Percentiles rank a stretch among this genome's conserved stretches.
Conservation (phyloP, 2,329 filamentous ascomycete genomes). For the Phyllosticta paracitricarpa region DNA sequence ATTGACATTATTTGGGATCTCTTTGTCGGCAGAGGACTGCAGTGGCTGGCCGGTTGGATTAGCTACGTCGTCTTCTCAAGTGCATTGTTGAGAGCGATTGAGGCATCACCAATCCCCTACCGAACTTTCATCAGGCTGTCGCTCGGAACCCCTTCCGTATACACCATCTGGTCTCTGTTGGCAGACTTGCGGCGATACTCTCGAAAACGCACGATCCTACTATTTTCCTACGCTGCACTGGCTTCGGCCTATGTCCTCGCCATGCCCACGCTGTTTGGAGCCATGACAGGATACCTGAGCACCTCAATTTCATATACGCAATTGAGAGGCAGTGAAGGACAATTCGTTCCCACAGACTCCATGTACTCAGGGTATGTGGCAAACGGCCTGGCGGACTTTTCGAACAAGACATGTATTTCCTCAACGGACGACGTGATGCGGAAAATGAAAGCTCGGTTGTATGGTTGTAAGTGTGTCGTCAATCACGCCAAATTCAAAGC, state of each 20-base stretch:
- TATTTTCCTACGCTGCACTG: conserved; percentile 26
- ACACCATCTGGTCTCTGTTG: conserved; percentile 18
- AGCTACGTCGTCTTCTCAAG: conserved; percentile 26
- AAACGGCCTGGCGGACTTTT: neutral
- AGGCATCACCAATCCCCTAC: conserved; percentile 24
- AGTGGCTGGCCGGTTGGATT: conserved; percentile 20
- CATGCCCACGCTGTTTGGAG: conserved; percentile 24
- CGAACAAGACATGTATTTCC: neutral
- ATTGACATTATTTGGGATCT: conserved; percentile 30
- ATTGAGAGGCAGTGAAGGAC: neutral
- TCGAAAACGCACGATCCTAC: conserved; percentile 16
- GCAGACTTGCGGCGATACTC: conserved; percentile 18
- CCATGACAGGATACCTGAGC: conserved; percentile 30
- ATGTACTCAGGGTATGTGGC: neutral
- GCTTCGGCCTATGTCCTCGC: conserved; percentile 21
- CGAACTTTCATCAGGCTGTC: conserved; percentile 25
- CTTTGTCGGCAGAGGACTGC: conserved; percentile 22
- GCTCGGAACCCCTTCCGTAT: conserved; percentile 19
- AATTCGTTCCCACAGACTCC: neutral
- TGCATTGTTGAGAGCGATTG: conserved; percentile 24
- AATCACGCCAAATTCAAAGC: too few relatives aligned
- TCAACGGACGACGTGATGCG: too few relatives aligned
- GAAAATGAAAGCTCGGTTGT: too few relatives aligned
- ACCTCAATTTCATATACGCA: conserved; percentile 8
- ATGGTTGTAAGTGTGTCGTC: too few relatives aligned